Base-by-base conservation (phyloP, 2,329 filamentous ascomycete species). In the Ustilaginoidea virens region DNA sequence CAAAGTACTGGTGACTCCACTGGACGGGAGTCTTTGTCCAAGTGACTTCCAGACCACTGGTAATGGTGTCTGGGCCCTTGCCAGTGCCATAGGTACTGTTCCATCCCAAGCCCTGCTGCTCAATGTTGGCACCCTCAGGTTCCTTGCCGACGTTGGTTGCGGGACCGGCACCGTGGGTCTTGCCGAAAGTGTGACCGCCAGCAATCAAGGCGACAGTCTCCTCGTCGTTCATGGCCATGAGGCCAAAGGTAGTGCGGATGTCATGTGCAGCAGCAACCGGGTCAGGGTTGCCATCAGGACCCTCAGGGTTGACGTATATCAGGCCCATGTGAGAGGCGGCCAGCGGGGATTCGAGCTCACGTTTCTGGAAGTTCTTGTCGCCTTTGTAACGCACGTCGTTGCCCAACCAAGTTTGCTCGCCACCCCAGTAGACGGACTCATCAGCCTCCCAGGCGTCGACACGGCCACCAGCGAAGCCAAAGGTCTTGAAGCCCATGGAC, bases 211-310 rank as follows among this genome's bases (percentile, higher is more conserved):
- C 79, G 30, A 80, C 79, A 0, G 80, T 86, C 61, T 86, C 80
- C 54, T 80, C 73, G 47, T 85, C 77, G 47, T 80, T 72, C 80
- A 86, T 85, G 36, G 73, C 79, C 79, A 86, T 85, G 49, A 78
- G 77, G 37, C 63, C 63, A 41, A 85, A 86, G 12, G 80, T 81
- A 33, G 61, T 65, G 38, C 77, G 76, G 46, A 85, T 85, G 43
- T 86, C 80, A 33, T 63, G 55, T 23, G 71, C 80, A 2, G 80
- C 66, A 10, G 74, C 74, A 23, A 74, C 51, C 13, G 77, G 74
- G 45, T 85, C 77, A 3, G 77, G 74, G 31, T 67, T 66, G 35
- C 71, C 77, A 40, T 83, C 73, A 17, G 80, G 80, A 6, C 80
- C 79, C 51, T 83, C 75, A 3, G 80, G 79, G 58, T 86, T 83